Evolutionary conservation across 345 rosid genomes (phyloP), one percentile per base, ranked within the genome.

Genomic region (Acer yangbiense): DNA sequence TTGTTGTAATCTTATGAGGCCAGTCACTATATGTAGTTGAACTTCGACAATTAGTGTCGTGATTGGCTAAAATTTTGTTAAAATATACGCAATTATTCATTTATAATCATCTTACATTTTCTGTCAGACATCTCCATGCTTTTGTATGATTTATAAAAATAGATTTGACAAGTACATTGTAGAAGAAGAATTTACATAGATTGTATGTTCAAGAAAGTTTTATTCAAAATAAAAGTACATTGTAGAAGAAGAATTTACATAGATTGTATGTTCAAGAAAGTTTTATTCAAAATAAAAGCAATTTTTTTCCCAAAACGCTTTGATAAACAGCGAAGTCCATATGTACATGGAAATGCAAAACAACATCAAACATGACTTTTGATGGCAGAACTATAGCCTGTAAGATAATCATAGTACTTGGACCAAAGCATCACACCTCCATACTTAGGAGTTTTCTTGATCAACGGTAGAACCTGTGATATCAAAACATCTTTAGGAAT

Each of bases 21-120:
- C 52, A 41, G 32, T 20, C 46, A 7, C 43, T 60, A 20, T 20
- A 21, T 73, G 63, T 60, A 43, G 32, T 71, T 18, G 63, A 63
- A 35, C 54, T 17, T 55, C 32, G 20, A 55, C 10, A 55, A 60
- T 61, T 63, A 39, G 43, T n/a, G 35, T 23, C 6, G 54, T 73
- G 12, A 72, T 72, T 27, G 67, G 55, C 55, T 1, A 43, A 21
- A 73, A 43, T 73, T 73, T 73, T 73, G 76, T 20, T 17, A 0
- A 54, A 41, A 43, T 73, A 61, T 23, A 61, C 8, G 7, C 41
- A n/a, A 8, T 57, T 72, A 57, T 27, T 69, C 23, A 23, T 46
- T 69, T 8, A n/a, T 7, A 46, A 5, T 25, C 58, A 23, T 16
- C 58, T 48, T 7, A 23, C 39, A 5, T 44, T 35, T 39, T 5